These are phyloP conservation scores for Xylariaceae sp. DNA, from an alignment of 2,329 filamentous ascomycete genomes.

Conservation along the genomic window DNA sequence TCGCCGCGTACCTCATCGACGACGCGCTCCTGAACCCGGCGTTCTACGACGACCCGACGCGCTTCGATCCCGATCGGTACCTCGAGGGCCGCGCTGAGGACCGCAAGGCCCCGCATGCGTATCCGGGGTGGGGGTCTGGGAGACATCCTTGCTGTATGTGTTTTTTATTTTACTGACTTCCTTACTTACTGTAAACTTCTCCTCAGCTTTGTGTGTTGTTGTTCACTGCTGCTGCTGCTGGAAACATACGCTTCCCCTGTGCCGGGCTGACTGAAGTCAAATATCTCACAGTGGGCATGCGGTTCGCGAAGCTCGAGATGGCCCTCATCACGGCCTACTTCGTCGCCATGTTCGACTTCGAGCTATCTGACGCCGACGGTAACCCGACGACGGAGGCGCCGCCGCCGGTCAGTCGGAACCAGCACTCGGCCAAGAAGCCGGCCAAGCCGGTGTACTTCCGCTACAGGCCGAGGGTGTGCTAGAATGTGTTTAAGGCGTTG, in stretches of 20 bases:
- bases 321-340: constrained; percentile 52
- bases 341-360: constrained; percentile 48
- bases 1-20: constrained; percentile 48
- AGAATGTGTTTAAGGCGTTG: no score
- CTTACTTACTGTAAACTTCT: no score
- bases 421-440: constrained; percentile 45
- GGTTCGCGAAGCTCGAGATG: constrained; percentile 53
- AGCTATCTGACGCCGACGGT: constrained; percentile 43
- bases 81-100: constrained; percentile 48
- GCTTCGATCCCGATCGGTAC: constrained; percentile 51
- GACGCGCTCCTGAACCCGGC: constrained; percentile 48
- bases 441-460: constrained; percentile 39
- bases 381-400: constrained; percentile 33
- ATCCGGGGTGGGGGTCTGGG: constrained; percentile 31
- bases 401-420: constrained; percentile 40
- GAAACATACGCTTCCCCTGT: no score
- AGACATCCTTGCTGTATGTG: constrained; percentile 44
- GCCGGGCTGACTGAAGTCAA: constrained; percentile 21
- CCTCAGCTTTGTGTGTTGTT: no score
- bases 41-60: constrained; percentile 45
- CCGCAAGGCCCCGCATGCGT: constrained; percentile 28
- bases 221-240: no score
- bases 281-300: constrained; percentile 38
- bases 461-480: constrained; percentile 33
- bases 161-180: constrained; percentile 1